phyloP scores from a whole-genome alignment of 2,329 filamentous ascomycete genomes.

The Penicillium occitanis region DNA sequence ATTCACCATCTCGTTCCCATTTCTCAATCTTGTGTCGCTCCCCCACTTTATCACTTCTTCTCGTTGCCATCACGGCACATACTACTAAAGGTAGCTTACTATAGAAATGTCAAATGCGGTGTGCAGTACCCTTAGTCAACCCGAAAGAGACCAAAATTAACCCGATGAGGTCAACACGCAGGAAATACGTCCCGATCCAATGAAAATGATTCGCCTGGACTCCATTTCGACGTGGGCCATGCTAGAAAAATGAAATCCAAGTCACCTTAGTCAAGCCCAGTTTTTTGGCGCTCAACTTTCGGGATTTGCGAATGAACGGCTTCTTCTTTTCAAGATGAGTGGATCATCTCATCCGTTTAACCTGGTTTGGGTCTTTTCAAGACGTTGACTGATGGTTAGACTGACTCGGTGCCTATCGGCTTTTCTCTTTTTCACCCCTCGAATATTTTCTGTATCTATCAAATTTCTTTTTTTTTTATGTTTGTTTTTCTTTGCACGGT shows the following conservation, averaged over 20 bases:
- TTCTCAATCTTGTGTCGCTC: not conserved
- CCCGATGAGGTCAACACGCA: not conserved
- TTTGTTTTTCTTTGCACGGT: not conserved
- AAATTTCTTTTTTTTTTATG: not conserved
- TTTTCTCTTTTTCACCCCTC: not conserved
- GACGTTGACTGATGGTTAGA: not conserved
- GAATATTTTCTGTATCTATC: not conserved
- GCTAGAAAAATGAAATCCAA: not conserved
- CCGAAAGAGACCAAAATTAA: not conserved
- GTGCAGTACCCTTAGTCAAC: not conserved
- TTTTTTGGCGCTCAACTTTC: not conserved
- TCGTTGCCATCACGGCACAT: not conserved
- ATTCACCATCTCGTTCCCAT: not conserved
- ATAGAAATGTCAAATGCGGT: not conserved
- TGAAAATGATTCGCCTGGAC: not conserved
- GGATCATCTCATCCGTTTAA: not conserved
- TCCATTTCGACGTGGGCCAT: slow-evolving; percentile 6
- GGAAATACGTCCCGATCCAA: not conserved
- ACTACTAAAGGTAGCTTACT: not conserved
- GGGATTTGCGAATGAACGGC: not conserved
- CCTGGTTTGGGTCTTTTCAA: not conserved
- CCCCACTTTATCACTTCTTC: not conserved
- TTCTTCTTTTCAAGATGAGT: not conserved
- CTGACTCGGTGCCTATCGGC: not conserved
- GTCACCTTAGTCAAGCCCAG: not conserved